Evolutionary conservation across 164 flowering plant species (phyloP), one percentile per base, ranked within the genome.

Genomic region (Litsea cubeba): DNA sequence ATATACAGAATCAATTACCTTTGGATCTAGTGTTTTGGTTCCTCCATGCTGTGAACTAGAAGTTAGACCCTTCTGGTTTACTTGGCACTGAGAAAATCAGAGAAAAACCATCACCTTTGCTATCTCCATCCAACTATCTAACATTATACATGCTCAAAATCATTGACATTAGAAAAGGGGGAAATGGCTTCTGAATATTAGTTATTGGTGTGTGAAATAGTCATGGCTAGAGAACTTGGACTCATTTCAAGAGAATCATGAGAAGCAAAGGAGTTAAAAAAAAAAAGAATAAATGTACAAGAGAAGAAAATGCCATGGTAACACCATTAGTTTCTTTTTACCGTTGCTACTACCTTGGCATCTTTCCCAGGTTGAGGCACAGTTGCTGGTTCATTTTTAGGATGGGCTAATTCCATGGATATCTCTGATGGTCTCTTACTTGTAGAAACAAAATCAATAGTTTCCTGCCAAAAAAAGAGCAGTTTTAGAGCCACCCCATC

Each of bases 1-100:
- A 40, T 22, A 30, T 3, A 40, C 25, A 30, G 8, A 71, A 72
- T n/a, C 7, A 26, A 75, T 23, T 58, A 92, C 99, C 94, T 95
- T 95, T 32, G 99, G 89, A 72, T 95, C 98, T 25, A 93, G 93
- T 76, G 98, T 87, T 81, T 91, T 95, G 18, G 97, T 93, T 72
- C 91, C 94, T 68, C 90, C 97, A 40, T 91, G 97, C 81, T 93
- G 97, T 35, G 94, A 88, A 75, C 89, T 87, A 25, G 98, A 86
- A 58, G 89, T 87, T 68, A 87, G 83, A 22, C 89, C 98, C 81
- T 86, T 91, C 11, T 88, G 82, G 72, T 78, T 88, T 23, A 87
- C 90, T 84, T 90, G 95, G 12, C 90, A 83, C 97, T 95, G 88
- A 83, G 62, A 35, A 35, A 62, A 18, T 40, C 11, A 40, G 17